A percentile compares a stretch with the other conserved stretches of the same genome.
phyloP scores from a whole-genome alignment of 805 yeast species.

The Ogataea methylovora region DNA sequence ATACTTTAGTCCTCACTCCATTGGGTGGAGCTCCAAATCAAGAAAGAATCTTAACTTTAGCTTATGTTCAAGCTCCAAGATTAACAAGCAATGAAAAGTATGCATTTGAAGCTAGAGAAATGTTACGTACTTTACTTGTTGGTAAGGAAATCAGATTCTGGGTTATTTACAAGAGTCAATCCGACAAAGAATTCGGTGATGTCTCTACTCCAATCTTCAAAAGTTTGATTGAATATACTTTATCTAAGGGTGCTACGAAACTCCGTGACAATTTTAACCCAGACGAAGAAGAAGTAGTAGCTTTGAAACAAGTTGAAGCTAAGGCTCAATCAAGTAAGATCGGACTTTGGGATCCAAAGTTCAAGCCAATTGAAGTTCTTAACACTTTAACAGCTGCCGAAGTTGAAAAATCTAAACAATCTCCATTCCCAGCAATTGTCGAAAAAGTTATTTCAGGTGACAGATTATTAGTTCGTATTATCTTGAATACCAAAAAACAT shows the following conservation, averaged over 20 bases:
- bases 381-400: constrained; percentile 25
- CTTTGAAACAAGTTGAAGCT: constrained; percentile 34
- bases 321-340: constrained; percentile 41
- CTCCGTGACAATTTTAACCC: constrained; percentile 43
- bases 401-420: constrained; percentile 26
- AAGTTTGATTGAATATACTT: constrained; percentile 48
- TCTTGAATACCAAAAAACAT: constrained; percentile 42
- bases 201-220: constrained; percentile 53
- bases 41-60: constrained; percentile 59
- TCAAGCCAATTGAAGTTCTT: constrained; percentile 16
- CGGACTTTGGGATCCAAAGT: constrained; percentile 48
- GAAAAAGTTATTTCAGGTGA: constrained; percentile 79
- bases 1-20: constrained; percentile 57
- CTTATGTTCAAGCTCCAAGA: constrained; percentile 55
- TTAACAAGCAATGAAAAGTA: constrained; percentile 34
- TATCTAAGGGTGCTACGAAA: constrained; percentile 55
- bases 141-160: constrained; percentile 59
- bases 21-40: constrained; percentile 38
- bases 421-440: constrained; percentile 51
- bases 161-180: constrained; percentile 45
- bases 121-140: constrained; percentile 50
- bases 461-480: constrained; percentile 54
- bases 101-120: constrained; percentile 55
- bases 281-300: constrained; percentile 33
- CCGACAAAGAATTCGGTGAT: constrained; percentile 67